These are phyloP conservation scores for Penicillium steckii DNA, from an alignment of 495 filamentous ascomycete species.

Conservation along the genomic window DNA sequence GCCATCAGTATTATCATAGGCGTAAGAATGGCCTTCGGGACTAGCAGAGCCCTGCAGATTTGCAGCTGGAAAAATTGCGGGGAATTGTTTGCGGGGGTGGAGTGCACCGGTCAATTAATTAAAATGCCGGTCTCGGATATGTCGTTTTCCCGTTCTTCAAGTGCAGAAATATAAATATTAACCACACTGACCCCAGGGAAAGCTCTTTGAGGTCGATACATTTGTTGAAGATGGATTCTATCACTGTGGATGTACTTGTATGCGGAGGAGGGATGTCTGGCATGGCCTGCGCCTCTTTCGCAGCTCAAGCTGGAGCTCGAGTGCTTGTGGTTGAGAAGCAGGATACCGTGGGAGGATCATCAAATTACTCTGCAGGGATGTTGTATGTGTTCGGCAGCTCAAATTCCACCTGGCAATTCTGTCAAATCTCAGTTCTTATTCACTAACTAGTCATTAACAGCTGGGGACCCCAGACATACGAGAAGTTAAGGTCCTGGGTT, in stretches of 20 bases:
- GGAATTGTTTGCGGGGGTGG: background rate
- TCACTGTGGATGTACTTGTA: constrained; percentile 23
- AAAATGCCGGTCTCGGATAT: constrained; percentile 9
- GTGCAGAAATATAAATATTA: background rate
- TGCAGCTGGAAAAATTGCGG: background rate
- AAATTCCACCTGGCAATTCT: too few species aligned
- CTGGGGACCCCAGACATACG: constrained; percentile 23
- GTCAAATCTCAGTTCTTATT: background rate
- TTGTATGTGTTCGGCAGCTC: constrained; percentile 23
- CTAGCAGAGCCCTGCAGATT: background rate
- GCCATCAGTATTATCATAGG: background rate
- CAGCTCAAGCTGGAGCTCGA: constrained; percentile 20
- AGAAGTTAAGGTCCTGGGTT: constrained; percentile 25
- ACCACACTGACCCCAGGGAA: background rate
- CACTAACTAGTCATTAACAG: background rate
- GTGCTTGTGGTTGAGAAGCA: constrained; percentile 27
- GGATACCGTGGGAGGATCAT: constrained; percentile 18
- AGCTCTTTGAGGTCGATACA: background rate
- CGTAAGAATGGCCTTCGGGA: background rate
- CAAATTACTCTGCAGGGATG: constrained; percentile 28
- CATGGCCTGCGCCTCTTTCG: constrained; percentile 28
- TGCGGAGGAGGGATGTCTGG: constrained; percentile 34
- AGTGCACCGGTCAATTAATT: constrained; percentile 13
- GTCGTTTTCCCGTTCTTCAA: too few species aligned
- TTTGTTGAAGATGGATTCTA: constrained; percentile 14